These are phyloP conservation scores for Suhomyces canberraensis DNA, from an alignment of 805 yeast genomes.

Conservation along the genomic window DNA sequence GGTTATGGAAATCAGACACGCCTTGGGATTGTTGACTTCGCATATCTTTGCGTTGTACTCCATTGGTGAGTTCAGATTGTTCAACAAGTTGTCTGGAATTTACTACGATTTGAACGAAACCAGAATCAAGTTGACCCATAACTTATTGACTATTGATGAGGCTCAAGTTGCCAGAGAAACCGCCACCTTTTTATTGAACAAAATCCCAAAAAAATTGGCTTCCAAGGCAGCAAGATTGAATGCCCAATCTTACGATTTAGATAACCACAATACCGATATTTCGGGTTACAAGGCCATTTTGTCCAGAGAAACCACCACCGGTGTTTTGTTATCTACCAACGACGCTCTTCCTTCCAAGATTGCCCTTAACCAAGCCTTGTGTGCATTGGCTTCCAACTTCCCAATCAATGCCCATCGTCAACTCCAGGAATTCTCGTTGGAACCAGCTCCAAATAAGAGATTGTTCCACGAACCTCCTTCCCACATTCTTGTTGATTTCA, in stretches of 20 bases:
- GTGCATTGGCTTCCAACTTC: constrained; percentile 70
- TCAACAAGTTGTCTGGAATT: constrained; percentile 50
- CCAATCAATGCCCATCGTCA: constrained; percentile 46
- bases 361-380: constrained; percentile 64
- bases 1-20: constrained; percentile 55
- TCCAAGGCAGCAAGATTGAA: constrained; percentile 40
- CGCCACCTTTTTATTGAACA: constrained; percentile 51
- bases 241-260: constrained; percentile 38
- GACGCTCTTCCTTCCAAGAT: constrained; percentile 52
- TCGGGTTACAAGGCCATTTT: constrained; percentile 67
- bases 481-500: constrained; percentile 75
- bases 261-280: constrained; percentile 43
- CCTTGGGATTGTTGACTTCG: constrained; percentile 54
- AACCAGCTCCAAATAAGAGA: constrained; percentile 46
- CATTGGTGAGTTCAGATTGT: constrained; percentile 63
- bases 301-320: constrained; percentile 59
- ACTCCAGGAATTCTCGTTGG: constrained; percentile 29
- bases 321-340: constrained; percentile 46
- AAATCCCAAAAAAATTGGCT: constrained; percentile 58
- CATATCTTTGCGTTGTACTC: constrained; percentile 71
- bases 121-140: constrained; percentile 49
- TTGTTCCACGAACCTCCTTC: constrained; percentile 53
- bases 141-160: constrained; percentile 56
- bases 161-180: constrained; percentile 44
- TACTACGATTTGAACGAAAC: constrained; percentile 58